Base-by-base conservation (phyloP, 2,329 filamentous ascomycete genomes). In the Biscogniauxia mediterranea region DNA sequence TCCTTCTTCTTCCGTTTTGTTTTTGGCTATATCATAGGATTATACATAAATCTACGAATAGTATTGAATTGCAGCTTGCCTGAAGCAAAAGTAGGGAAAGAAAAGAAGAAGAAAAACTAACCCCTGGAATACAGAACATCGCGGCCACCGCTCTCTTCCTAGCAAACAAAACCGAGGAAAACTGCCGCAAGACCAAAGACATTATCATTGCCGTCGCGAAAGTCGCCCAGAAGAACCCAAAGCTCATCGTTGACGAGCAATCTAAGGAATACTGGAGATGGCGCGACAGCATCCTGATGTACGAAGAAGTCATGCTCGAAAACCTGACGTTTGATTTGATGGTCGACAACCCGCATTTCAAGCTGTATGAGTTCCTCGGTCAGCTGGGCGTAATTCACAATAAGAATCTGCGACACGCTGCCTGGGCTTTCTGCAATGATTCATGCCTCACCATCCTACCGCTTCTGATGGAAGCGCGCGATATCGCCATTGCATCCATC, bases 181-280 rank as follows among this genome's bases (percentile, higher is more conserved):
- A 96, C 73, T 96, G 93, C 73, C 89, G 94, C 55, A 97, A 97
- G 77, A 97, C 97, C 69, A 96, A 92, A 71, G 93, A 97, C 66
- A 84, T 99, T 62, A 94, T 99, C 66, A 89, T 97, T 32, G 92
- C 93, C 1, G 95, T 96, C 70, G 95, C 93, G 62, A 92, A 94
- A 67, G 92, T 97, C 20, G 95, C 94, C 26, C 93, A 97, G 76
- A 98, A 99, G 79, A 94, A 98, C 69, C 83, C 92, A 1, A 67
- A 92, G 70, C 85, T 97, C 61, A 82, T 94, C 58, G 91, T 98
- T 57, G 95, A 99, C 73, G 95, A 98, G 77, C 93, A 98, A 76
- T 96, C 91, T 68, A 98, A 97, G 73, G 95, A 99, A 73, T 99
- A 95, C 74, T 99, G 95, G 95, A 87, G 91, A 71, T 99, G 95